Conservation (phyloP, 2,329 filamentous ascomycete genomes). For the Beauveria medogensis region DNA sequence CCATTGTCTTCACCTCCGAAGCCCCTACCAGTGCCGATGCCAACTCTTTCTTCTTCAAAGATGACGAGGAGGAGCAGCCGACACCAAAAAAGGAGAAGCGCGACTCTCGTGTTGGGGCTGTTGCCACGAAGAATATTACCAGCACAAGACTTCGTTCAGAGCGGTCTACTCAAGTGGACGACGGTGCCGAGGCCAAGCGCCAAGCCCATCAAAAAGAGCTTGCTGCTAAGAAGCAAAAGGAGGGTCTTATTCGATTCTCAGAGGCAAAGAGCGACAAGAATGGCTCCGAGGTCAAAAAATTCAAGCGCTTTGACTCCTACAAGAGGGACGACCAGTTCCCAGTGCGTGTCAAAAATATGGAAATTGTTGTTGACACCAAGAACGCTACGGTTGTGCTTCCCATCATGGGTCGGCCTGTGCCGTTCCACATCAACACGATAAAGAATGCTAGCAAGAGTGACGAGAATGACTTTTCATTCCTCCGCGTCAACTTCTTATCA, state of each 20-base stretch:
- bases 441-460: constrained; percentile 98
- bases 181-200: constrained; percentile 79
- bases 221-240: constrained; percentile 78
- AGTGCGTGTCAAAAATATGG: constrained; percentile 69
- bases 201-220: constrained; percentile 88
- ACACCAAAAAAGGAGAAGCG: constrained; percentile 88
- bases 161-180: constrained; percentile 77
- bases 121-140: constrained; percentile 91
- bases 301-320: constrained; percentile 98
- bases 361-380: constrained; percentile 85
- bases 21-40: constrained; percentile 86
- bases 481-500: constrained; percentile 95
- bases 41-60: constrained; percentile 97
- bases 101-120: constrained; percentile 72
- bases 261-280: constrained; percentile 75
- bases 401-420: constrained; percentile 94
- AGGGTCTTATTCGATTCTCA: constrained; percentile 77
- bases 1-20: constrained; percentile 87
- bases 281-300: constrained; percentile 91
- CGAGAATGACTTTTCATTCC: constrained; percentile 86
- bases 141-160: constrained; percentile 89
- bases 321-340: constrained; percentile 96
- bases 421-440: constrained; percentile 96
- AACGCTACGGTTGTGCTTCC: constrained; percentile 85
- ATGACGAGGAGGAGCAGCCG: constrained; percentile 81